These are phyloP conservation scores for Pluteus cervinus DNA, from an alignment of 768 basidiomycete genomes.

Conservation along the genomic window DNA sequence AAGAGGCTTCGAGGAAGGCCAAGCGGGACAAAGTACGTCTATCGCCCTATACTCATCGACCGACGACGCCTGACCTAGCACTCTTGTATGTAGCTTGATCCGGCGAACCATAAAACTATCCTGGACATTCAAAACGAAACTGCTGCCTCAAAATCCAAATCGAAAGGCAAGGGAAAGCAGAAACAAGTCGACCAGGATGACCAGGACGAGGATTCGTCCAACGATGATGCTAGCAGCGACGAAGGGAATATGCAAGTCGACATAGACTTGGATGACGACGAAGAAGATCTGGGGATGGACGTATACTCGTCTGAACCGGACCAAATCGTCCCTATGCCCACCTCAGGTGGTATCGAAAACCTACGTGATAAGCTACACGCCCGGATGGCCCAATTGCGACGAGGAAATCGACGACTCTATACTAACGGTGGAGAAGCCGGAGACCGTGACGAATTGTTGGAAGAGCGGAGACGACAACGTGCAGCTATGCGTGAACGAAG, in stretches of 20 bases:
- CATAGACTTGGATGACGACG: conserved; percentile 19
- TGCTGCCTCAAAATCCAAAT: conserved; percentile 15
- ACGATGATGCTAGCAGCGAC: conserved; percentile 23
- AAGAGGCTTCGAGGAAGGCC: conserved; percentile 86
- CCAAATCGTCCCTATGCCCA: conserved; percentile 58
- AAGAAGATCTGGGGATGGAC: conserved; percentile 12
- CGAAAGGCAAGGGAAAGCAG: conserved; percentile 39
- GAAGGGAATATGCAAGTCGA: conserved; percentile 28
- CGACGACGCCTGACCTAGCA: conserved; percentile 4
- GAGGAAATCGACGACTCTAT: conserved; percentile 19
- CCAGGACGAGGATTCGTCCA: conserved; percentile 25
- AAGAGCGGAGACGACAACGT: conserved; percentile 70
- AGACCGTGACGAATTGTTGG: conserved; percentile 77
- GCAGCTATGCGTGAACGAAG: conserved; percentile 82
- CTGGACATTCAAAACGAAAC: conserved; percentile 69
- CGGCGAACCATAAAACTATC: conserved; percentile 74
- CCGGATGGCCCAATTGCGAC: conserved; percentile 65
- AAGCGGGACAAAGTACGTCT: conserved; percentile 73
- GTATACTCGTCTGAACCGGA: conserved; percentile 9
- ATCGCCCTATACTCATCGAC: conserved; percentile 1
- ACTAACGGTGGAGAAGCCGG: conserved; percentile 35
- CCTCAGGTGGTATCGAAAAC: conserved; percentile 50
- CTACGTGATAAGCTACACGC: conserved; percentile 73
- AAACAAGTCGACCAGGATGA: conserved; percentile 29
- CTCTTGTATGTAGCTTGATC: conserved; percentile 65